phyloP scores from a whole-genome alignment of 1,139 yeast genomes.

The Taiozyma sp. region DNA sequence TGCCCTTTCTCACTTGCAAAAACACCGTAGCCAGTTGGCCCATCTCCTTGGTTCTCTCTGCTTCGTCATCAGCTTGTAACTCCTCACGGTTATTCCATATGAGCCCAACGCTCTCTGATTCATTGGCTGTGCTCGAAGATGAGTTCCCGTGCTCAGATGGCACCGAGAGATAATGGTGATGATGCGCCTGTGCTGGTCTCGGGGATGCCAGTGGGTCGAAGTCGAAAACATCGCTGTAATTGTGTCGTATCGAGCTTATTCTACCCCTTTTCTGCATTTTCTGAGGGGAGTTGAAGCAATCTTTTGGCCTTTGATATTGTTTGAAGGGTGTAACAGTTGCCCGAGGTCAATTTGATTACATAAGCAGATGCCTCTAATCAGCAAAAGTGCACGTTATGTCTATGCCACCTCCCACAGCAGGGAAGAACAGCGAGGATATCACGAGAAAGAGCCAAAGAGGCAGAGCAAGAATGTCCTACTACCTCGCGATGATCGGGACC shows the following conservation, averaged over 20 bases:
- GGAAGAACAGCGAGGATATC: too few relatives aligned
- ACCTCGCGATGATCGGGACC: conserved; percentile 84
- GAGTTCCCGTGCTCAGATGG: not conserved
- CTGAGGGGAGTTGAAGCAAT: not conserved
- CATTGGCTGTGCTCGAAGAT: not conserved
- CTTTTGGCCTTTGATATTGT: not conserved
- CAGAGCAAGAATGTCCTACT: conserved; percentile 52
- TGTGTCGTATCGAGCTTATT: conserved; percentile 3
- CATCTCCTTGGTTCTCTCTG: conserved; percentile 30
- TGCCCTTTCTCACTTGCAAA: conserved; percentile 37
- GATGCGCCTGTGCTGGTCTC: not conserved
- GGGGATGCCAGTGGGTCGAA: conserved; percentile 18
- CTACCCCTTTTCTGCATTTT: not conserved
- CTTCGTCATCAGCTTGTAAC: not conserved
- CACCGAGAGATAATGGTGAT: not conserved
- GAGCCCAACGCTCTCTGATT: not conserved
- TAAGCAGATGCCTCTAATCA: too few relatives aligned
- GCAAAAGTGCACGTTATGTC: too few relatives aligned
- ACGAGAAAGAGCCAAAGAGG: too few relatives aligned
- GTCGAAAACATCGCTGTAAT: conserved; percentile 15
- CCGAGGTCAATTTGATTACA: too few relatives aligned
- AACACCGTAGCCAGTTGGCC: conserved; percentile 39
- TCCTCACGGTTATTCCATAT: conserved; percentile 1
- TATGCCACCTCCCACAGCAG: too few relatives aligned
- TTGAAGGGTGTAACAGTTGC: too few relatives aligned